A percentile compares a stretch with the other conserved stretches of the same genome.
phyloP scores from a whole-genome alignment of 257 asterid genomes.

The Lavandula angustifolia region DNA sequence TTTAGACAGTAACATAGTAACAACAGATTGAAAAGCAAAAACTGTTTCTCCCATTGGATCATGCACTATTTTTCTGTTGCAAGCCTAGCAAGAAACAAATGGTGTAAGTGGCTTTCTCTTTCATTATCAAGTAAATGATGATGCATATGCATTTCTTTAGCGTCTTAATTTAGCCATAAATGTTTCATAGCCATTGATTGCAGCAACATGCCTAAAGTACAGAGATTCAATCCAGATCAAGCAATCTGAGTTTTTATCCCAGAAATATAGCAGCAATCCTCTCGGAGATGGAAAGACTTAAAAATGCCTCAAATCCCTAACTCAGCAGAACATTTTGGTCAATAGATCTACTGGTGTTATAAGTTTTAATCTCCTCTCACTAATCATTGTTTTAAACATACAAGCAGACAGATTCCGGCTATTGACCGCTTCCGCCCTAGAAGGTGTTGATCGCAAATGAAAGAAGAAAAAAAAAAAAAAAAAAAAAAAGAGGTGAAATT shows the following conservation, averaged over 20 bases:
- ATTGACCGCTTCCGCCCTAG: constrained; percentile 12
- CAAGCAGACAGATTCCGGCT: background rate
- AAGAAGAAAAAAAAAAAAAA: background rate
- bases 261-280: constrained; percentile 11
- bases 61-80: constrained; percentile 4
- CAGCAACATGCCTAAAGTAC: background rate
- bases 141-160: background rate
- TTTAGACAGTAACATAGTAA: constrained; percentile 1
- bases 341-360: constrained; percentile 15
- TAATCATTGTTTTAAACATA: background rate
- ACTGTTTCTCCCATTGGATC: constrained; percentile 2
- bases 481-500: background rate
- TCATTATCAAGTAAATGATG: background rate
- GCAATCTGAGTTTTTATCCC: background rate
- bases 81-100: background rate
- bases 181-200: background rate
- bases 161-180: background rate
- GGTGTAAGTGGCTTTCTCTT: background rate
- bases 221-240: background rate
- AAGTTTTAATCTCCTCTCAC: background rate
- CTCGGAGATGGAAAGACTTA: background rate
- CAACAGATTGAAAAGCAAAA: background rate
- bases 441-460: background rate
- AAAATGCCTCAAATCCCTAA: constrained; percentile 5
- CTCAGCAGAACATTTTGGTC: constrained; percentile 8